These are phyloP conservation scores for Xylariaceae sp. DNA, from an alignment of 2,329 filamentous ascomycete species.

Conservation along the genomic window DNA sequence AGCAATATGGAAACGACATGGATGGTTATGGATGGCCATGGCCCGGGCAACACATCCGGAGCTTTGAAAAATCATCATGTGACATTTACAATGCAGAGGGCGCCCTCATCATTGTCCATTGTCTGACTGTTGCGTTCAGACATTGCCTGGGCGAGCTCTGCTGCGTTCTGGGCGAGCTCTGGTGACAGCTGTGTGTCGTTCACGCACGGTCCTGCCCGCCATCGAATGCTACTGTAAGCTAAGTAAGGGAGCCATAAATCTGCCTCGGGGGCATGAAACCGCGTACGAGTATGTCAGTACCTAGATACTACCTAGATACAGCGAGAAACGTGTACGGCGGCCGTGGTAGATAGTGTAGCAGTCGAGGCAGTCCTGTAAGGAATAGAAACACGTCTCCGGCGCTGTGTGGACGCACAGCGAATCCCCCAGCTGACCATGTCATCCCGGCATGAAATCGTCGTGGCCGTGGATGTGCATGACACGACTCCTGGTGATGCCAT, in stretches of 20 bases:
- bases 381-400: not conserved
- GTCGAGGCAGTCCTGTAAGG: not conserved
- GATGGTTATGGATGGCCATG: not conserved
- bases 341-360: not conserved
- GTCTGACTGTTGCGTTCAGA: not conserved
- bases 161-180: too few relatives aligned
- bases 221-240: not conserved
- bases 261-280: not conserved
- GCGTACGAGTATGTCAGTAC: too few relatives aligned
- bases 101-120: not conserved
- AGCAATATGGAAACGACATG: not conserved
- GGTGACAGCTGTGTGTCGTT: not conserved
- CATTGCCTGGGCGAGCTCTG: not conserved
- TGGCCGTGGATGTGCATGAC: not conserved
- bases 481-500: not conserved
- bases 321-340: not conserved
- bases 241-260: not conserved
- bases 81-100: not conserved
- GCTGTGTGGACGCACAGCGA: not conserved
- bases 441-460: not conserved
- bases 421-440: not conserved
- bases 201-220: not conserved
- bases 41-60: not conserved
- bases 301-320: not conserved
- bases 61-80: not conserved